Evolutionary conservation across 495 filamentous ascomycete species (phyloP).

Genomic region (Apodospora peruviana): DNA sequence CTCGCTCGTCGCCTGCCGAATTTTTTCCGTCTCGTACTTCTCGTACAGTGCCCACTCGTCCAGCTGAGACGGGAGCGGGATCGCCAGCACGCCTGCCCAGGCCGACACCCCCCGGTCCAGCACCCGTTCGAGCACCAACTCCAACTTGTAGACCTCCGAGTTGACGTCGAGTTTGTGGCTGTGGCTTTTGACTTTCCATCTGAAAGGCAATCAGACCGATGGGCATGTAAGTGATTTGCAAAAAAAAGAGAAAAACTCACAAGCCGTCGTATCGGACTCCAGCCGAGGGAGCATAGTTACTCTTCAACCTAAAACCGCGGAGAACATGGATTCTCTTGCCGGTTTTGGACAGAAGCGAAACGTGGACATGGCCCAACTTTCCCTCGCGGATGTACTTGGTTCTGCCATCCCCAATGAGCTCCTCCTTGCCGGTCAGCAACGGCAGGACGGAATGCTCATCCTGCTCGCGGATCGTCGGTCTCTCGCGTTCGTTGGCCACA

Average conservation of each 20-base stretch:
- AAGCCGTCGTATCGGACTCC: conserved; percentile 48
- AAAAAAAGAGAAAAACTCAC: conserved; percentile 21
- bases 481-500: conserved; percentile 28
- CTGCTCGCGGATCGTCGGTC: conserved; percentile 23
- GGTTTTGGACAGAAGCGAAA: conserved; percentile 28
- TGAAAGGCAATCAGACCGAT: conserved; percentile 12
- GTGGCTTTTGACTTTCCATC: conserved; percentile 32
- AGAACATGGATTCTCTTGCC: conserved; percentile 40
- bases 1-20: conserved; percentile 2
- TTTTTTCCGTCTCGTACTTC: conserved; percentile 32
- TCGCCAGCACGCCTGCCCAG: conserved; percentile 22
- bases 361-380: conserved; percentile 26
- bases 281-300: conserved; percentile 36
- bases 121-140: conserved; percentile 30
- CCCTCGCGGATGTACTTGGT: conserved; percentile 34
- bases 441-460: conserved; percentile 33
- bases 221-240: neutral
- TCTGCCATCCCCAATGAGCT: conserved; percentile 17
- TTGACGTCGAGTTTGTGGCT: conserved; percentile 27
- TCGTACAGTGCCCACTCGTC: conserved; percentile 43
- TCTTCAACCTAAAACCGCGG: conserved; percentile 35
- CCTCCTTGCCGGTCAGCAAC: conserved; percentile 39
- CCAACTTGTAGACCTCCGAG: conserved; percentile 24
- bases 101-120: conserved; percentile 22
- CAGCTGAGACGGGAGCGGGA: conserved; percentile 40